Conservation (phyloP, 2,329 filamentous ascomycete genomes). For the Paecilomyces niveus region DNA sequence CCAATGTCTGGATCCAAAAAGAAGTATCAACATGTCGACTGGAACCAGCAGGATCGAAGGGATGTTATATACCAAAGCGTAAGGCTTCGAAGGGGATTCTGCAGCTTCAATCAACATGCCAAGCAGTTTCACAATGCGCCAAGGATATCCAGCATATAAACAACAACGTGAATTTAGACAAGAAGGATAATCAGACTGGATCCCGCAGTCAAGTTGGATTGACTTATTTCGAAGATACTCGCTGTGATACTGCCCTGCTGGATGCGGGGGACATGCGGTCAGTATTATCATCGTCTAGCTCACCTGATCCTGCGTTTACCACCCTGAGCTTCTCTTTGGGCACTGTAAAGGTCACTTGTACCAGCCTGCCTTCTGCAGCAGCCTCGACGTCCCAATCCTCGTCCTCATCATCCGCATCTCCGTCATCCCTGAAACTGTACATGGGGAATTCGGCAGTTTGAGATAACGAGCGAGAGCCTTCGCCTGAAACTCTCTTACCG, state of each 20-base stretch:
- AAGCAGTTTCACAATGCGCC: neutral
- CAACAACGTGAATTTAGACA: neutral
- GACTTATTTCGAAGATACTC: neutral
- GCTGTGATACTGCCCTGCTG: neutral
- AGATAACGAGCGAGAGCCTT: conserved; percentile 1
- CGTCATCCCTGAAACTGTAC: neutral
- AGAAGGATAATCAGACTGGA: neutral
- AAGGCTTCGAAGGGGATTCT: neutral
- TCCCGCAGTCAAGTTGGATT: neutral
- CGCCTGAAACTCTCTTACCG: conserved; percentile 12
- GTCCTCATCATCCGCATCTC: conserved; percentile 23
- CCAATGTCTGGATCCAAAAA: no score
- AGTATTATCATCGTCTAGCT: conserved; percentile 21
- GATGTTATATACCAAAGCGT: neutral
- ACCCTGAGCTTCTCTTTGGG: conserved; percentile 78
- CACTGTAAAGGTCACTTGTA: conserved; percentile 89
- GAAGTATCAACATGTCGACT: neutral
- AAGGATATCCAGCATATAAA: neutral
- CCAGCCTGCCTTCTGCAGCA: conserved; percentile 62
- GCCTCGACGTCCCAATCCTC: conserved; percentile 70
- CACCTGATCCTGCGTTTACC: conserved; percentile 63
- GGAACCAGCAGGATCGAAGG: neutral
- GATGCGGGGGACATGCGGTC: neutral
- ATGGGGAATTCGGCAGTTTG: neutral
- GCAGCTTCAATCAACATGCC: neutral